These are phyloP conservation scores for Sechiopsis laciniata DNA, from an alignment of 306 rosid genomes.

Conservation along the genomic window DNA sequence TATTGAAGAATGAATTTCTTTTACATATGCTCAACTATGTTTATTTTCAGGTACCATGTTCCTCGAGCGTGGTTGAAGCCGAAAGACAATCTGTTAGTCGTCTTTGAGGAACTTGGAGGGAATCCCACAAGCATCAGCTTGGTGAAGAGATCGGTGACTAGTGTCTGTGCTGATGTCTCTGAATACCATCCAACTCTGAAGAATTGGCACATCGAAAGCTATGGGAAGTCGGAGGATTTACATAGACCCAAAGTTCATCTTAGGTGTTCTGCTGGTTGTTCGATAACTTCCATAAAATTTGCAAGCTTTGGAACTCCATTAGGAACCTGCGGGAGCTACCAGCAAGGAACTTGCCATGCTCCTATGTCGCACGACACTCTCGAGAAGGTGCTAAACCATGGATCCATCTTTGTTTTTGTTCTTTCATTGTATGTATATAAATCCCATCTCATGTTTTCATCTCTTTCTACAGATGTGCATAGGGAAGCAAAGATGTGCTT, in stretches of 20 bases:
- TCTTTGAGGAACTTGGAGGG: constrained; percentile 97
- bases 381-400: constrained; percentile 51
- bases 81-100: constrained; percentile 61
- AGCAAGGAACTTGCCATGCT: constrained; percentile 84
- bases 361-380: constrained; percentile 54
- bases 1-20: neutral
- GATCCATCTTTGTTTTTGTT: constrained; percentile 1
- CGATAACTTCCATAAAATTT: constrained; percentile 81
- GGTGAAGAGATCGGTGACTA: constrained; percentile 70
- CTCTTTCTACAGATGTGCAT: constrained; percentile 61
- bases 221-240: constrained; percentile 67
- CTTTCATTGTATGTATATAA: neutral
- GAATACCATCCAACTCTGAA: constrained; percentile 85
- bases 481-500: constrained; percentile 70
- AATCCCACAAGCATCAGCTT: constrained; percentile 74
- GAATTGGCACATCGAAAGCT: constrained; percentile 93
- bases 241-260: constrained; percentile 86
- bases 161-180: constrained; percentile 81
- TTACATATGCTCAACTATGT: constrained; percentile 17
- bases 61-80: constrained; percentile 96
- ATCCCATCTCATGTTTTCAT: constrained; percentile 23
- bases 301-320: constrained; percentile 97
- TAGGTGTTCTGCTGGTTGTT: constrained; percentile 66
- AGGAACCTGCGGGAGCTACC: constrained; percentile 91
- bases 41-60: constrained; percentile 81